phyloP scores from a whole-genome alignment of 805 yeast species.

The Zygotorulaspora florentina region DNA sequence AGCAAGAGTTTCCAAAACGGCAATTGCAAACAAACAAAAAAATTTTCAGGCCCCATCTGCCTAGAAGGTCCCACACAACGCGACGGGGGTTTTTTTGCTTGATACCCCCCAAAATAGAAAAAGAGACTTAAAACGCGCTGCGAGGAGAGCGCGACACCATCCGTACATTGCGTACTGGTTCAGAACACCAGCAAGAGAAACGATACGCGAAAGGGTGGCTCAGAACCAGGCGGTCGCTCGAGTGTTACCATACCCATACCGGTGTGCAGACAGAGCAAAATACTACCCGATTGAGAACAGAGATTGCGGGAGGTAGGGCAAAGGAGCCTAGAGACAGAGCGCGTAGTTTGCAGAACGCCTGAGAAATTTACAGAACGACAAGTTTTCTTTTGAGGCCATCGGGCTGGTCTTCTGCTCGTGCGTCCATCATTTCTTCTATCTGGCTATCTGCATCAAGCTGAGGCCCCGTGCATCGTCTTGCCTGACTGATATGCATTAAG shows the following conservation, averaged over 20 bases:
- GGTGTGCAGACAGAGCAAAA: background rate
- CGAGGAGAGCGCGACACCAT: background rate
- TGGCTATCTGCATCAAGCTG: too few relatives aligned
- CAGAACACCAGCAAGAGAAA: background rate
- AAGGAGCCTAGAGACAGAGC: background rate
- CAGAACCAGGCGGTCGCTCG: background rate
- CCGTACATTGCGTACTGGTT: background rate
- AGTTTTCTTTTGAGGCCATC: too few relatives aligned
- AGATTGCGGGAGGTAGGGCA: background rate
- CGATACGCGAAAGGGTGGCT: background rate
- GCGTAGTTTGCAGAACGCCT: too few relatives aligned
- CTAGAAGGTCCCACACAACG: slow-evolving; percentile 1
- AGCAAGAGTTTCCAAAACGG: background rate
- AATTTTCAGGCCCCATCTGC: background rate
- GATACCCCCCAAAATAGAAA: background rate
- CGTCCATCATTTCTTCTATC: too few relatives aligned
- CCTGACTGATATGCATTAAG: too few relatives aligned
- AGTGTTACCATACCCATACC: too few relatives aligned
- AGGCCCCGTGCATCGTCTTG: too few relatives aligned
- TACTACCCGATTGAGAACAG: background rate
- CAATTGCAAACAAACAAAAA: background rate
- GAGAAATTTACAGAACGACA: too few relatives aligned
- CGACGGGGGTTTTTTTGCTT: background rate
- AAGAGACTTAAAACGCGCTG: background rate
- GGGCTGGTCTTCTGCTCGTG: too few relatives aligned